These are phyloP conservation scores for Globisporangium polare DNA, from an alignment of 352 stramenopile genomes.

Conservation along the genomic window DNA sequence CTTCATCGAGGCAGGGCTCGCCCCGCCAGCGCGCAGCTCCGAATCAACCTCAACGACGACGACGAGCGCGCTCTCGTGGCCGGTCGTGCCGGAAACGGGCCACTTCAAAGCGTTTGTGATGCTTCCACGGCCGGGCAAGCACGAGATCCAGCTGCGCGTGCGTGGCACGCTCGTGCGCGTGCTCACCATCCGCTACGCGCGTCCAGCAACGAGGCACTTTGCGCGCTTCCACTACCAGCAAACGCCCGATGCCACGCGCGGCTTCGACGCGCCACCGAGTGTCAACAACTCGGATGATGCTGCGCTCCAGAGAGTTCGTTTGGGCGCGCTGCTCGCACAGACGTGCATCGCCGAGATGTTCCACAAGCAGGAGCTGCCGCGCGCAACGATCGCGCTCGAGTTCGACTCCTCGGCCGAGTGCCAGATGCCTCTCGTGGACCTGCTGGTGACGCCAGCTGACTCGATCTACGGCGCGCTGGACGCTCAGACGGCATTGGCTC, in stretches of 20 bases:
- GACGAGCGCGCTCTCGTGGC: slow-evolving; percentile 30
- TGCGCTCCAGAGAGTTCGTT: slow-evolving; percentile 38
- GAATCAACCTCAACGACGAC: neutral
- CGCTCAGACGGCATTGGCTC: slow-evolving; percentile 13
- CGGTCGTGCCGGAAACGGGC: slow-evolving; percentile 35
- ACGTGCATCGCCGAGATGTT: slow-evolving; percentile 54
- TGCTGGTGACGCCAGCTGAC: slow-evolving; percentile 33
- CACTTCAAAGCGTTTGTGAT: slow-evolving; percentile 64
- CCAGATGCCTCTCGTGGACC: slow-evolving; percentile 37
- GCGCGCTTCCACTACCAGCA: slow-evolving; percentile 73
- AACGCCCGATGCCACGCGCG: slow-evolving; percentile 28
- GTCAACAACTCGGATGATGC: slow-evolving; percentile 56
- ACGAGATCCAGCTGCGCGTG: slow-evolving; percentile 26
- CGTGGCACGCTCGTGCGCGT: slow-evolving; percentile 6
- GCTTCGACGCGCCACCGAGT: slow-evolving; percentile 50
- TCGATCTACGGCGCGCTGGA: slow-evolving; percentile 2
- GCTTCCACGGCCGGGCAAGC: slow-evolving; percentile 42
- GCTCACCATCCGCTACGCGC: slow-evolving; percentile 38
- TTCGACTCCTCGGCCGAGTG: slow-evolving; percentile 30
- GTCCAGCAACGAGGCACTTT: slow-evolving; percentile 22
- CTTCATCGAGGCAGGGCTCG: neutral
- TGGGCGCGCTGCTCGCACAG: slow-evolving; percentile 54
- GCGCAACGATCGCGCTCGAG: slow-evolving; percentile 50
- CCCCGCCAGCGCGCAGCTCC: neutral
- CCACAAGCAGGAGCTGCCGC: slow-evolving; percentile 31